Percentiles rank a stretch among this genome's conserved stretches.
These are phyloP conservation scores for Astragalus glycyphyllos DNA, from an alignment of 306 rosid species.

Conservation along the genomic window DNA sequence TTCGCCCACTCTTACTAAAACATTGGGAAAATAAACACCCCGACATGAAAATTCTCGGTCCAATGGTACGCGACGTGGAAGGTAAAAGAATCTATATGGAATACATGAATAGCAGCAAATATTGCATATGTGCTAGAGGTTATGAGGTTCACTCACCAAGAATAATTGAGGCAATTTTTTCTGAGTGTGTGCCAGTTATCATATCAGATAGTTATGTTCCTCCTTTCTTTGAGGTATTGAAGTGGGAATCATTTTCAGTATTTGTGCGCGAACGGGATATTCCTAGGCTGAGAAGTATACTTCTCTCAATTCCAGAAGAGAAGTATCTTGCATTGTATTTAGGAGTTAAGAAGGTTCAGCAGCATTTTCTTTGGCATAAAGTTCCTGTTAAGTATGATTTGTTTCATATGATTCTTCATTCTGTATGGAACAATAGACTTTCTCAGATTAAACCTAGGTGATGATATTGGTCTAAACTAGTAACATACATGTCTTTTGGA, in stretches of 20 bases:
- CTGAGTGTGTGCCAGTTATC: conserved; percentile 55
- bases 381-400: conserved; percentile 68
- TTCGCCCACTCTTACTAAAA: conserved; percentile 70
- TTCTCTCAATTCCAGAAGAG: conserved; percentile 72
- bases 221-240: conserved; percentile 49
- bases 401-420: conserved; percentile 81
- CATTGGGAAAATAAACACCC: conserved; percentile 74
- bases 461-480: too few relatives aligned
- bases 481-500: too few relatives aligned
- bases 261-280: conserved; percentile 58
- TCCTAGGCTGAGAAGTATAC: conserved; percentile 65
- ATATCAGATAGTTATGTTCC: conserved; percentile 55
- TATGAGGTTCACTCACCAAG: conserved; percentile 83
- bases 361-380: conserved; percentile 75
- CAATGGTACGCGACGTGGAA: conserved; percentile 68
- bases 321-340: conserved; percentile 62
- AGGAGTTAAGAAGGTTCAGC: conserved; percentile 65
- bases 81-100: conserved; percentile 72
- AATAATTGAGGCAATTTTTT: conserved; percentile 76
- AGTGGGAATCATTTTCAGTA: conserved; percentile 50
- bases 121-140: conserved; percentile 88
- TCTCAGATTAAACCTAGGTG: conserved; percentile 51
- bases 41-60: conserved; percentile 86
- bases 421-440: conserved; percentile 76
- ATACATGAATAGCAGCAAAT: conserved; percentile 83